These are phyloP conservation scores for Lichtheimia ramosa DNA, from an alignment of 371 early-diverging fungal species.

Conservation along the genomic window DNA sequence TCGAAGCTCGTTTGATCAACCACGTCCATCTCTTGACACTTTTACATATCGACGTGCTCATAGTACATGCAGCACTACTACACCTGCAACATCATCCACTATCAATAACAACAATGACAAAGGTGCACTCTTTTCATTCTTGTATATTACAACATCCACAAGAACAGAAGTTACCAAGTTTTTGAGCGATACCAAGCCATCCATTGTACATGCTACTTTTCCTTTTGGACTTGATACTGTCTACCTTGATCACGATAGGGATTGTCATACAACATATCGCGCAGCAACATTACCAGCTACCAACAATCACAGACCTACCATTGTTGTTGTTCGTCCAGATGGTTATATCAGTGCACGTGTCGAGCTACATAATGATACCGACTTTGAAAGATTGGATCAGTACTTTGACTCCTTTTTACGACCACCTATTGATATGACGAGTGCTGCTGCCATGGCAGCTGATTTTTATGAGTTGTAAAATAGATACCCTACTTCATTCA, in stretches of 20 bases:
- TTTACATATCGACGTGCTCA: background rate
- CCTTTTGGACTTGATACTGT: conserved; percentile 32
- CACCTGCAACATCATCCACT: background rate
- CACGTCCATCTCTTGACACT: conserved; percentile 5
- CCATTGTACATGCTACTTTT: conserved; percentile 31
- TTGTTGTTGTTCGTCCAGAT: conserved; percentile 39
- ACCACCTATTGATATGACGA: conserved; percentile 28
- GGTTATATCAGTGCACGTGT: conserved; percentile 38
- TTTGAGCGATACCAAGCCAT: conserved; percentile 23
- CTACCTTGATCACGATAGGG: conserved; percentile 46
- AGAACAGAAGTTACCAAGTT: conserved; percentile 24
- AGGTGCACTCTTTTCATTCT: conserved; percentile 6
- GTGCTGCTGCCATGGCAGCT: conserved; percentile 38
- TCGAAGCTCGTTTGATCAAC: conserved; percentile 11
- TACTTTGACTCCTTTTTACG: conserved; percentile 39
- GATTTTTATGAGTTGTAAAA: conserved; percentile 20
- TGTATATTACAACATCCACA: conserved; percentile 24
- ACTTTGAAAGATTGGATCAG: conserved; percentile 15
- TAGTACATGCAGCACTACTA: background rate
- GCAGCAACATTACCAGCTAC: conserved; percentile 4
- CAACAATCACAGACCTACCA: conserved; percentile 13
- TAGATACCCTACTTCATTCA: background rate
- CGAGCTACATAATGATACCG: conserved; percentile 6
- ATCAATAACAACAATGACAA: background rate
- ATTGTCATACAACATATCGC: conserved; percentile 33